These are phyloP conservation scores for Wolfiporia cocos DNA, from an alignment of 1,284 basidiomycete genomes.

Conservation along the genomic window DNA sequence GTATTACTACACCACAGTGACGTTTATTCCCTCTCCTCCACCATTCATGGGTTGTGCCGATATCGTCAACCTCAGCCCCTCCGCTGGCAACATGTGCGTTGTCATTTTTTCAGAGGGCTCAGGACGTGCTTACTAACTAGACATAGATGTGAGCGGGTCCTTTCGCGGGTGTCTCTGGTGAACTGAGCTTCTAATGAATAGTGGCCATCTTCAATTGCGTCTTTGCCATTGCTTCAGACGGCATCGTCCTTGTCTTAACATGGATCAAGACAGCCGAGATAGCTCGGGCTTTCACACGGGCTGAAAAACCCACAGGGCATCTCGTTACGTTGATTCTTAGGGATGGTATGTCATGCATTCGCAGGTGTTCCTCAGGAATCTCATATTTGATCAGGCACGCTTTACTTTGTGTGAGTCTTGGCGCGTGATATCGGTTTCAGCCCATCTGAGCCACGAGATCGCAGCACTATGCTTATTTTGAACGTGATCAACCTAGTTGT, in stretches of 20 bases:
- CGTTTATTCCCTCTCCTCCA: slow-evolving; percentile 35
- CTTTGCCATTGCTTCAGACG: slow-evolving; percentile 14
- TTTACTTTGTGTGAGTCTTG: slow-evolving; percentile 14
- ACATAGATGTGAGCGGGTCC: too few relatives aligned
- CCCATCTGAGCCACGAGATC: too few relatives aligned
- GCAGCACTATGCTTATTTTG: slow-evolving; percentile 10
- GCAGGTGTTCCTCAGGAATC: background rate
- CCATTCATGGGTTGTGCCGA: slow-evolving; percentile 12
- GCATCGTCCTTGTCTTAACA: slow-evolving; percentile 15
- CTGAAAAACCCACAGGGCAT: background rate
- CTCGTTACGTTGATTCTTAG: slow-evolving; percentile 11
- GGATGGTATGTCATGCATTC: slow-evolving; percentile 12
- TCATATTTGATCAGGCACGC: slow-evolving; percentile 7
- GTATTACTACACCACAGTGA: slow-evolving; percentile 41
- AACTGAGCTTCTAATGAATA: too few relatives aligned
- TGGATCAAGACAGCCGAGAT: slow-evolving; percentile 14
- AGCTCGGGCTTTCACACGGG: background rate
- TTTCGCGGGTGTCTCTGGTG: too few relatives aligned
- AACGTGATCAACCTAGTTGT: slow-evolving; percentile 15
- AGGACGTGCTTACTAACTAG: too few relatives aligned
- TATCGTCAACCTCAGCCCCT: slow-evolving; percentile 1
- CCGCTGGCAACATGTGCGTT: slow-evolving; percentile 6
- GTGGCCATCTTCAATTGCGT: slow-evolving; percentile 14
- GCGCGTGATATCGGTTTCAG: background rate
- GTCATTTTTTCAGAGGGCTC: too few relatives aligned